These are phyloP conservation scores for Cucurbita moschata DNA, from an alignment of 306 rosid species.

Conservation along the genomic window DNA sequence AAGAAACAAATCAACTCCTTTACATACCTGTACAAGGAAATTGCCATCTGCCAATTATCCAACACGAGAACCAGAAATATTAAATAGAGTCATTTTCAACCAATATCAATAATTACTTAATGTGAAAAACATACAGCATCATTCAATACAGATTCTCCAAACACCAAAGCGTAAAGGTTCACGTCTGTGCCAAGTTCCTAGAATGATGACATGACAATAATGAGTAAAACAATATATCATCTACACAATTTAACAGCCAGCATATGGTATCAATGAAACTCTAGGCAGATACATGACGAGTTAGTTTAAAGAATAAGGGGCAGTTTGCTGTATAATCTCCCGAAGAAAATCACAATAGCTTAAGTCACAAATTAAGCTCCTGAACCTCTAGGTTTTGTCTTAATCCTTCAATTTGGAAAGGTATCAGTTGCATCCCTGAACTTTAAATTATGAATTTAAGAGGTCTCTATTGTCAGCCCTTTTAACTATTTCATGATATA, in stretches of 20 bases:
- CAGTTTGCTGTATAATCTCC: too few species aligned
- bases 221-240: neutral
- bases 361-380: too few species aligned
- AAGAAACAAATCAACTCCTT: constrained; percentile 4
- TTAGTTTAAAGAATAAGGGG: too few species aligned
- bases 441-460: too few species aligned
- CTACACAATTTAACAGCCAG: neutral
- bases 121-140: constrained; percentile 62
- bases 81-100: neutral
- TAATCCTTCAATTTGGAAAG: too few species aligned
- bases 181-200: constrained; percentile 91
- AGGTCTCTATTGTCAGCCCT: neutral
- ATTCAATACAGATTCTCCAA: constrained; percentile 96
- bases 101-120: constrained; percentile 3
- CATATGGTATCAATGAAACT: too few species aligned
- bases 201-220: constrained; percentile 13
- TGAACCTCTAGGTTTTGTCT: too few species aligned
- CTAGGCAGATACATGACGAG: too few species aligned
- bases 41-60: constrained; percentile 67
- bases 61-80: neutral
- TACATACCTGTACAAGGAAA: constrained; percentile 86
- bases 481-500: neutral
- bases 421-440: too few species aligned
- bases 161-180: constrained; percentile 92
- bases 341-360: too few species aligned